phyloP scores from a whole-genome alignment of 257 asterid genomes.

The Solanum appendiculatum region DNA sequence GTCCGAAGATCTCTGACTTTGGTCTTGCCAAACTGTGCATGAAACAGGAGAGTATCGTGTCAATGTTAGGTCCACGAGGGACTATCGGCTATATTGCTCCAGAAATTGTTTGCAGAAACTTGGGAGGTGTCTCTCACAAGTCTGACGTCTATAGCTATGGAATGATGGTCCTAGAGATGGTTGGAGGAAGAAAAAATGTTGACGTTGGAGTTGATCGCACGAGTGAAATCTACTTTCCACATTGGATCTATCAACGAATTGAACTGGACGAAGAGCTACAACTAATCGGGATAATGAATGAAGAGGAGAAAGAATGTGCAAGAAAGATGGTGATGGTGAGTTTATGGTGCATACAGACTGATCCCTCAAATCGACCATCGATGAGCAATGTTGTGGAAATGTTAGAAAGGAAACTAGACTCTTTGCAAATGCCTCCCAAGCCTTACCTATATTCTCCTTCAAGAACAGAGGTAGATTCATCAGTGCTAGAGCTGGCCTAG shows the following conservation, averaged over 20 bases:
- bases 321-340: constrained; percentile 26
- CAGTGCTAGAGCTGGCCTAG: background rate
- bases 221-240: constrained; percentile 15
- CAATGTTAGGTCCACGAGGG: background rate
- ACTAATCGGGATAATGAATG: background rate
- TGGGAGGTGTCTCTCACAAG: constrained; percentile 16
- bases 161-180: constrained; percentile 3
- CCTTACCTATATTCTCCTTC: constrained; percentile 10
- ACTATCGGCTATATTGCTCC: background rate
- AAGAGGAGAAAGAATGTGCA: constrained; percentile 2
- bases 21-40: background rate
- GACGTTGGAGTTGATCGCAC: background rate
- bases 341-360: constrained; percentile 37
- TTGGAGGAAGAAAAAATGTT: background rate
- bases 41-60: background rate
- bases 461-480: background rate
- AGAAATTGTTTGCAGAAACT: background rate
- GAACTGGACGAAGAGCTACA: background rate
- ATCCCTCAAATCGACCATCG: constrained; percentile 22
- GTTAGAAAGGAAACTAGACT: constrained; percentile 19
- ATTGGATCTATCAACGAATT: constrained; percentile 11
- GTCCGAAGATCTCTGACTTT: constrained; percentile 14
- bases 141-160: constrained; percentile 30
- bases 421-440: constrained; percentile 19
- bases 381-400: constrained; percentile 28